phyloP scores from a whole-genome alignment of 352 stramenopile genomes.

The Pythium monospermum region DNA sequence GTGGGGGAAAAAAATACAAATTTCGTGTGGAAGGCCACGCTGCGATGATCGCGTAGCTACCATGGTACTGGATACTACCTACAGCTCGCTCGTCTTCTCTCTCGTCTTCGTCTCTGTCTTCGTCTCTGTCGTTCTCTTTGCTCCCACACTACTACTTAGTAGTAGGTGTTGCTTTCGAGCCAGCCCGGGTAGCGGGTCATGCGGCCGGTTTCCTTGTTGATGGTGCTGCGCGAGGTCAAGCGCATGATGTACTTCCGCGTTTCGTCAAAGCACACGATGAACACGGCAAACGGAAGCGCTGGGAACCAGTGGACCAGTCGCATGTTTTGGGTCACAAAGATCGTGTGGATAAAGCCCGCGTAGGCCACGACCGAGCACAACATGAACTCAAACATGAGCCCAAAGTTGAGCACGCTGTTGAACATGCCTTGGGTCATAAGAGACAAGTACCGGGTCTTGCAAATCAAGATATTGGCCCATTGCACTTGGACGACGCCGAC shows the following conservation, averaged over 20 bases:
- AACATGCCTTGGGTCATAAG: slow-evolving; percentile 89
- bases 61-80: not conserved
- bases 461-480: slow-evolving; percentile 90
- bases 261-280: slow-evolving; percentile 90
- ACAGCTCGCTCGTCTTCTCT: not conserved
- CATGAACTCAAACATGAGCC: slow-evolving; percentile 91
- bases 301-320: slow-evolving; percentile 90
- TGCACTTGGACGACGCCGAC: slow-evolving; percentile 86
- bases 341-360: slow-evolving; percentile 72
- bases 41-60: not conserved
- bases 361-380: slow-evolving; percentile 84
- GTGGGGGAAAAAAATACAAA: not conserved
- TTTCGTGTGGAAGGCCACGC: not conserved
- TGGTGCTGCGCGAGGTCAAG: slow-evolving; percentile 59
- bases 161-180: slow-evolving; percentile 89
- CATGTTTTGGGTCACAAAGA: slow-evolving; percentile 82
- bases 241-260: slow-evolving; percentile 89
- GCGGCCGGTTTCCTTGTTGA: slow-evolving; percentile 75
- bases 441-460: slow-evolving; percentile 90
- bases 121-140: not conserved
- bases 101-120: no score
- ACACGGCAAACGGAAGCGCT: slow-evolving; percentile 84
- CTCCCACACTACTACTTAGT: slow-evolving; percentile 32
- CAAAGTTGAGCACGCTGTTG: slow-evolving; percentile 92
- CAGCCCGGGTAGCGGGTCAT: slow-evolving; percentile 82